Conservation (phyloP, 257 asterid species). For the Pogostemon cablin region DNA sequence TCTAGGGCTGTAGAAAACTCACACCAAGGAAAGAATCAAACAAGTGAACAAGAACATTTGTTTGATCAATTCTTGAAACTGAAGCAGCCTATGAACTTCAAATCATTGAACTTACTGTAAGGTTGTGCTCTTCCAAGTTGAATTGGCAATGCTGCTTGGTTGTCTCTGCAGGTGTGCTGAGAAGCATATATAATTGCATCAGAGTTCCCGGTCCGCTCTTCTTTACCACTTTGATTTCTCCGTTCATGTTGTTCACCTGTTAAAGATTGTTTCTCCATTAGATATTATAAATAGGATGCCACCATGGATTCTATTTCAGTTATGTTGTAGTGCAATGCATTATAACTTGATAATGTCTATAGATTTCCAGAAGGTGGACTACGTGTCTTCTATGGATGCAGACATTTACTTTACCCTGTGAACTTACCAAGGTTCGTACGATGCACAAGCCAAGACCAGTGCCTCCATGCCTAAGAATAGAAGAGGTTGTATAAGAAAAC, state of each 20-base stretch:
- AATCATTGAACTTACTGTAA: conserved; percentile 52
- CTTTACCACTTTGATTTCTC: conserved; percentile 85
- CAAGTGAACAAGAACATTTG: no score
- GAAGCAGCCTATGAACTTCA: not conserved
- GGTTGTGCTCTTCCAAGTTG: conserved; percentile 53
- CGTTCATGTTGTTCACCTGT: conserved; percentile 93
- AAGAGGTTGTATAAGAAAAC: conserved; percentile 16
- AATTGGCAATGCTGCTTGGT: conserved; percentile 51
- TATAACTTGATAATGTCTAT: not conserved
- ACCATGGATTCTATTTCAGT: not conserved
- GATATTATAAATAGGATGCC: not conserved
- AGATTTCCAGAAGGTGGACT: not conserved
- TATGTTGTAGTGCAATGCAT: not conserved
- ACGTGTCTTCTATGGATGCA: not conserved
- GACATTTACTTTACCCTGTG: not conserved
- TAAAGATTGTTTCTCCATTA: conserved; percentile 26
- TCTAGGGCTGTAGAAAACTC: not conserved
- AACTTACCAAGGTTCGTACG: conserved; percentile 88
- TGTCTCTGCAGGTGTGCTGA: conserved; percentile 51
- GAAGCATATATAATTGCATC: conserved; percentile 69
- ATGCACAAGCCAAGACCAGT: conserved; percentile 98
- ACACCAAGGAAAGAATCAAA: no score
- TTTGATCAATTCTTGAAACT: no score
- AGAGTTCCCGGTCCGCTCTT: conserved; percentile 81
- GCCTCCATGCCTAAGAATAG: conserved; percentile 82